These are phyloP conservation scores for Thelephora ganbajun DNA, from an alignment of 768 basidiomycete genomes.

Conservation along the genomic window DNA sequence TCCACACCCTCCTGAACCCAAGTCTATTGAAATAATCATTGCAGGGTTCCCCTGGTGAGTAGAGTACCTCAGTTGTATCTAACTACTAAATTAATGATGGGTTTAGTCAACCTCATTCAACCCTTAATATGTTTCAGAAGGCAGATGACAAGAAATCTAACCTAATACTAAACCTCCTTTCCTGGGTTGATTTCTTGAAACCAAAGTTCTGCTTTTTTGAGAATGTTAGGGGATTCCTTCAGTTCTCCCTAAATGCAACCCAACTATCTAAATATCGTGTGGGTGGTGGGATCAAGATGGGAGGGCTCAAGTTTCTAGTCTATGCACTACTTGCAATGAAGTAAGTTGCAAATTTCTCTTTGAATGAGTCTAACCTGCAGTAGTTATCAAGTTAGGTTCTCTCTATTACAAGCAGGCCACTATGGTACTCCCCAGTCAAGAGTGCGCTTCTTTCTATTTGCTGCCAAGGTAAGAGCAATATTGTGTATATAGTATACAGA, in stretches of 20 bases:
- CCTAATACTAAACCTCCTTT: slow-evolving; percentile 44
- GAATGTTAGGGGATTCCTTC: slow-evolving; percentile 33
- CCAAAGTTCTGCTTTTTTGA: slow-evolving; percentile 34
- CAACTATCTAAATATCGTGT: slow-evolving; percentile 28
- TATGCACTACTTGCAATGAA: slow-evolving; percentile 50
- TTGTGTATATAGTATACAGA: background rate
- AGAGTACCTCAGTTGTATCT: background rate
- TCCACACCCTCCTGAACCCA: slow-evolving; percentile 36
- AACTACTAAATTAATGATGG: background rate
- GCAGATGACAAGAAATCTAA: slow-evolving; percentile 58
- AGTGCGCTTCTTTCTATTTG: slow-evolving; percentile 36
- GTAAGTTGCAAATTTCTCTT: slow-evolving; percentile 22
- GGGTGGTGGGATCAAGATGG: slow-evolving; percentile 54
- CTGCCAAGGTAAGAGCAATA: slow-evolving; percentile 12
- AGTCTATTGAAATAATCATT: slow-evolving; percentile 44
- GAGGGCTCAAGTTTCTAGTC: slow-evolving; percentile 56
- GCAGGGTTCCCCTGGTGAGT: slow-evolving; percentile 68
- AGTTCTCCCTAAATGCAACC: slow-evolving; percentile 22
- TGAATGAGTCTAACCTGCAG: background rate
- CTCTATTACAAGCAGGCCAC: slow-evolving; percentile 31
- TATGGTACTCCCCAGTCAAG: slow-evolving; percentile 32
- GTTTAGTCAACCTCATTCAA: slow-evolving; percentile 58
- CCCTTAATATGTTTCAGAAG: slow-evolving; percentile 55
- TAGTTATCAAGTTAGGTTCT: slow-evolving; percentile 31
- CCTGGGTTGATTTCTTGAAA: slow-evolving; percentile 26